phyloP scores from a whole-genome alignment of 192 early-diverging fungal species.

The Neocallimastix lanati region DNA sequence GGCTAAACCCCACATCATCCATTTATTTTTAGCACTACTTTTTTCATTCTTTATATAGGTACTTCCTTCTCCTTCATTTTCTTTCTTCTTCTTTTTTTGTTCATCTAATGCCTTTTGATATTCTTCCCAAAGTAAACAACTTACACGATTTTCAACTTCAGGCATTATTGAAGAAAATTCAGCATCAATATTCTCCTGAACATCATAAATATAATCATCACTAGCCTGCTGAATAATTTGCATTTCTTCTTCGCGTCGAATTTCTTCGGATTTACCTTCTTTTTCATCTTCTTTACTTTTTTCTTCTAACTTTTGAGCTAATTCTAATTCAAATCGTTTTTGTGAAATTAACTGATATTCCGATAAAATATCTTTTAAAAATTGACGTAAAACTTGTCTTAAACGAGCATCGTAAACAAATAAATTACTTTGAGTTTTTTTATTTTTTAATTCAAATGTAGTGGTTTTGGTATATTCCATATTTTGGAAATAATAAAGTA shows the following conservation, averaged over 20 bases:
- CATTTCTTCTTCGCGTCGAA: not conserved
- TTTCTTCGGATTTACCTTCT: not conserved
- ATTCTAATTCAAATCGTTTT: not conserved
- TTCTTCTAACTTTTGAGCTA: not conserved
- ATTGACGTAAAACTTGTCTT: not conserved
- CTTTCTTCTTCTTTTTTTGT: not conserved
- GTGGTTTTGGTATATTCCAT: not conserved
- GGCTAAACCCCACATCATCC: not conserved
- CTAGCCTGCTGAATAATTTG: not conserved
- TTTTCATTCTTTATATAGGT: not conserved
- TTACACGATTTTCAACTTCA: not conserved
- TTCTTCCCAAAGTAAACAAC: not conserved
- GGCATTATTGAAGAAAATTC: not conserved
- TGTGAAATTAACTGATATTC: not conserved
- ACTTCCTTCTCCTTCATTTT: not conserved
- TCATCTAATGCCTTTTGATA: not conserved
- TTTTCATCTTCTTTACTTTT: not conserved
- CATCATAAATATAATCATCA: not conserved
- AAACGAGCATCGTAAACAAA: not conserved
- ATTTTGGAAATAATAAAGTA: not conserved
- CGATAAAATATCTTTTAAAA: not conserved
- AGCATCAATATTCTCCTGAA: not conserved
- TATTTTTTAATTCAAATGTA: not conserved
- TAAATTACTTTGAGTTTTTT: not conserved
- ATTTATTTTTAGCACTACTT: not conserved